Evolutionary conservation across 116 monocot genomes (phyloP).

Genomic region (Dioscorea cayenensis): DNA sequence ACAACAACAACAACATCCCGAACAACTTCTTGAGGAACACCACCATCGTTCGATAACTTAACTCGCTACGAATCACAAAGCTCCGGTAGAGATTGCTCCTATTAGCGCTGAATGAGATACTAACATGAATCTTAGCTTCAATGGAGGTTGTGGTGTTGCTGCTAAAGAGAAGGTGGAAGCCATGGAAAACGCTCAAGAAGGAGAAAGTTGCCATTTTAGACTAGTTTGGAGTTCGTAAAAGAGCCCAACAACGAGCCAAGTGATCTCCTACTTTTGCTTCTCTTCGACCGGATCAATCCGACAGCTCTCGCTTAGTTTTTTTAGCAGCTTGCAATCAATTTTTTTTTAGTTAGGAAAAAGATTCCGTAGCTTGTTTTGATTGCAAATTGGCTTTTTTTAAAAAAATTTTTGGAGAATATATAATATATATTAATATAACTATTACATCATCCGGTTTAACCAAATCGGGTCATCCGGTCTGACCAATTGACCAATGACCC

Average conservation of each 20-base stretch:
- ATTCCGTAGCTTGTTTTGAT: too few relatives aligned
- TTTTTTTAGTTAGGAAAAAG: too few relatives aligned
- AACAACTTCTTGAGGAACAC: too few relatives aligned
- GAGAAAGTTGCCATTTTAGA: background rate
- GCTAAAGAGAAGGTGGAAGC: background rate
- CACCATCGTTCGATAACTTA: background rate
- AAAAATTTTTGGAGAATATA: too few relatives aligned
- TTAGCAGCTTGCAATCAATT: too few relatives aligned
- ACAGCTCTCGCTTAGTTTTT: background rate
- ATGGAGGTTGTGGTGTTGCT: background rate
- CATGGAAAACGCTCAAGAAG: background rate
- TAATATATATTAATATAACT: too few relatives aligned
- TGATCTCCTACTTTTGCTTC: background rate
- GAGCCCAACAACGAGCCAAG: background rate
- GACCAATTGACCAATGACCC: too few relatives aligned
- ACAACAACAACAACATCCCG: background rate
- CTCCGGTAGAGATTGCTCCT: background rate
- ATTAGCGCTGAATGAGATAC: background rate
- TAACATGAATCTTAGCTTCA: too few relatives aligned
- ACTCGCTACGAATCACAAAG: background rate
- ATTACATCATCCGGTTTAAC: too few relatives aligned
- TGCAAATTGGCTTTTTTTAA: too few relatives aligned
- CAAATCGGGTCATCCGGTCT: too few relatives aligned
- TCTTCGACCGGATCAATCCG: background rate
- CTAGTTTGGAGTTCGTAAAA: background rate